phyloP scores from a whole-genome alignment of 2,329 filamentous ascomycete genomes.

The Rutstroemia sp. region DNA sequence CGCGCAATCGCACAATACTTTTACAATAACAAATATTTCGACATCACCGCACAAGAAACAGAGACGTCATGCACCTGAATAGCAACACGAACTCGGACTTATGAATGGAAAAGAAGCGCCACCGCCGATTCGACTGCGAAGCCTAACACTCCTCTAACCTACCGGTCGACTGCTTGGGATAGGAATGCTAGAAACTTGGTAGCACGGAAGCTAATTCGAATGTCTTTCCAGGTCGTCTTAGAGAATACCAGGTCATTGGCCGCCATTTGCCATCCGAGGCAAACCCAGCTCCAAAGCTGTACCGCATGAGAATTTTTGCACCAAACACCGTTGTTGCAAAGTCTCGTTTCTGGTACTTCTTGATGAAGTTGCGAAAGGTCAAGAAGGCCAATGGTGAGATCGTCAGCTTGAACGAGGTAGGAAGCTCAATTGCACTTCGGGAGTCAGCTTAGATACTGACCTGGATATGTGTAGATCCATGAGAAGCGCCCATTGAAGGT shows the following conservation, averaged over 20 bases:
- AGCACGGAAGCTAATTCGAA: slow-evolving; percentile 21
- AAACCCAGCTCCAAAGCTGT: slow-evolving; percentile 96
- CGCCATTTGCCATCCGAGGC: slow-evolving; percentile 96
- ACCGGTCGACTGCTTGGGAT: neutral
- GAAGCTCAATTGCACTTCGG: slow-evolving; percentile 26
- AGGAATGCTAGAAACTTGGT: neutral
- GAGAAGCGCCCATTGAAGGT: slow-evolving; percentile 99
- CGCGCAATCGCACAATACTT: too few species aligned
- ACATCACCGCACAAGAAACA: too few species aligned
- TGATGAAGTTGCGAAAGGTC: slow-evolving; percentile 98
- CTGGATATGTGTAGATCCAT: slow-evolving; percentile 57
- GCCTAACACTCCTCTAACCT: neutral
- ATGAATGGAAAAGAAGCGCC: too few species aligned
- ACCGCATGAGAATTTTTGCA: slow-evolving; percentile 99
- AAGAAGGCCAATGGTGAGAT: slow-evolving; percentile 99
- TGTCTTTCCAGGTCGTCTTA: slow-evolving; percentile 76
- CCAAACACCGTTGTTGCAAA: slow-evolving; percentile 97
- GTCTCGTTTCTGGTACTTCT: slow-evolving; percentile 99
- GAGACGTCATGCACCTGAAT: too few species aligned
- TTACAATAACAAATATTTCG: too few species aligned
- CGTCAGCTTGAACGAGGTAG: slow-evolving; percentile 90
- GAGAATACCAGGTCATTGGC: slow-evolving; percentile 99
- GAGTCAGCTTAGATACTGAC: slow-evolving; percentile 11
- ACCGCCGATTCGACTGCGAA: neutral
- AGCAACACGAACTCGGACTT: too few species aligned